phyloP scores from a whole-genome alignment of 164 flowering plant species.

The Sedum album region DNA sequence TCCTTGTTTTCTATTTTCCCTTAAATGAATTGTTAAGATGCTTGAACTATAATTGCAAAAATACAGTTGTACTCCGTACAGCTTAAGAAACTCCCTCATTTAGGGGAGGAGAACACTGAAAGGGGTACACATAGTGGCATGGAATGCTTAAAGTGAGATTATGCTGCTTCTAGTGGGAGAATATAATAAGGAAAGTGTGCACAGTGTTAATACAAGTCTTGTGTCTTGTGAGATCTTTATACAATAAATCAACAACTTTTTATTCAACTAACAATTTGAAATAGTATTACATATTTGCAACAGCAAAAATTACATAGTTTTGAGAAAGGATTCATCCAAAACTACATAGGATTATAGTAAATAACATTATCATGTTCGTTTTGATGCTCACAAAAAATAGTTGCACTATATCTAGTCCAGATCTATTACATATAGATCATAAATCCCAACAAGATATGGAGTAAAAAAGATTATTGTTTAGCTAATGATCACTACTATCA shows the following conservation, averaged over 20 bases:
- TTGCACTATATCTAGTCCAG: no score
- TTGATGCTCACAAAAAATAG: no score
- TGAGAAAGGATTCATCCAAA: no score
- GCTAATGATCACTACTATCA: slow-evolving; percentile 1
- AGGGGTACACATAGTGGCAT: slow-evolving; percentile 1
- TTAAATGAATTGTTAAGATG: background rate
- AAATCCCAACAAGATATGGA: background rate
- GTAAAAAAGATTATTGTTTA: background rate
- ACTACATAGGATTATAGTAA: no score
- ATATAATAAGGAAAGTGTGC: background rate
- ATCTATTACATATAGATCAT: background rate
- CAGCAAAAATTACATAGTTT: no score
- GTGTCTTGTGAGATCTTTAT: no score
- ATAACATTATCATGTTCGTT: no score
- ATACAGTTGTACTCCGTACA: background rate
- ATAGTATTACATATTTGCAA: no score
- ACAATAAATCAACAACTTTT: no score
- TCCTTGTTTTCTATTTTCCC: background rate
- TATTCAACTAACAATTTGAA: no score
- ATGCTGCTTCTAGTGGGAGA: background rate
- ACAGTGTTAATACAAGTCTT: background rate
- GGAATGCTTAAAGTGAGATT: slow-evolving; percentile 4
- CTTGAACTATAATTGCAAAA: background rate
- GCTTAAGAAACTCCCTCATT: background rate
- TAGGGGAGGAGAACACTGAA: background rate